Evolutionary conservation across 2,329 filamentous ascomycete species (phyloP), one percentile per base, ranked within the genome.

Genomic region (Diaporthe sp.): DNA sequence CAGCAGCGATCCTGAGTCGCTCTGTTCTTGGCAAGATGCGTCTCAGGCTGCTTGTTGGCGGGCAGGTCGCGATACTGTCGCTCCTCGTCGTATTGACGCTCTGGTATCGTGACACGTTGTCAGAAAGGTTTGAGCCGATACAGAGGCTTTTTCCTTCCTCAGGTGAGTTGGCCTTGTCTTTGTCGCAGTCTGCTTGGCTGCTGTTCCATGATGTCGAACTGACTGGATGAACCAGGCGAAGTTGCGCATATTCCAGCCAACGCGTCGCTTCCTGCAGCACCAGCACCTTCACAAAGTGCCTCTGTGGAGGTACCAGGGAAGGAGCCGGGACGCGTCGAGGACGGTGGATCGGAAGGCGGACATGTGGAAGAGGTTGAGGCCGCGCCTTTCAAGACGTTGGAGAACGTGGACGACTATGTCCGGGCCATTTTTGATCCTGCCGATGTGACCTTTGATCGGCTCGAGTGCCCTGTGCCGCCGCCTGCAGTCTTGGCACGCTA

Each of bases 401-500:
- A 71, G 13, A 50, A 61, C 25, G 15, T 52, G 17, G 69, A 58
- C 33, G 69, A 71, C 10, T 30, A 25, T 25, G 45, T 72, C 2
- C 57, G 57, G 57, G 69, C 69, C 35, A 72, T 72, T 47, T 71
- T 74, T 42, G 57, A 74, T 58, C 71, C 71, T 3, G 47, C 54
- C 33, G 71, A 61, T 28, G n/a, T n/a, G n/a, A 61, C 71, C n/a
- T 70, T 75, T 25, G 7, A 60, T 19, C 64, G 71, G 71, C 74
- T 75, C 13, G 71, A 74, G 40, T 70, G 74, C 55, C 74, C 71
- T 57, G 64, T 35, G 38, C 67, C 73, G 47, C 57, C 68, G 13
- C 45, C 45, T 30, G n/a, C 55, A 38, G 74, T 42, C 55, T 45
- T 70, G 40, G 42, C 71, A 28, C 74, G 74, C 55, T 74, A 75